Base-by-base conservation (phyloP, 192 early-diverging fungal genomes). In the Geranomyces michiganensis region DNA sequence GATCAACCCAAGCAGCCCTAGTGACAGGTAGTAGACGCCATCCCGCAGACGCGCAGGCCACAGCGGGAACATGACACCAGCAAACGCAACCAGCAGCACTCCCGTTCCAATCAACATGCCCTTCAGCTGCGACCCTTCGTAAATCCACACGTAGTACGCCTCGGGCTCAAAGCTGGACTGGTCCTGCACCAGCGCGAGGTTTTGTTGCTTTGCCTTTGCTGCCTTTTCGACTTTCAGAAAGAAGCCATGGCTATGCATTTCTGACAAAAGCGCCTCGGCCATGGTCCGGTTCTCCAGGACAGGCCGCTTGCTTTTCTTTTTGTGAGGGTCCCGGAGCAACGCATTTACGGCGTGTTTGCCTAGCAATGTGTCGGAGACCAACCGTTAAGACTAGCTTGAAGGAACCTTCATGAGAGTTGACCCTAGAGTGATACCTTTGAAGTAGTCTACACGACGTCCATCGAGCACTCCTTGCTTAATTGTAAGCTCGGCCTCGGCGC, bases 31-130 rank as follows among this genome's bases (percentile, higher is more conserved):
- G 88, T 94, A 96, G 17, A 94, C 94, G 70, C 92, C 92, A 55
- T 88, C 76, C 29, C 93, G 81, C 59, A 98, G 81, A 46, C 84
- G 75, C 9, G 85, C 78, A 8, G 96, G 96, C 96, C 96, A 98
- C 29, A 98, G 85, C 32, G 95, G 97, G 86, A 99, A 99, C 89
- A 99, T 90, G 65, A 99, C 97, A 64, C 92, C 95, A 0, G 93
- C 92, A 71, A 99, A 85, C 27, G 93, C 90, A 15, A 93, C 79
- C 3, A 84, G 77, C 45, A 99, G 79, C 26, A 99, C 79, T 24
- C 85, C 91, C 32, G 86, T 83, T 7, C 92, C 95, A 53, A 93
- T 89, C 61, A 96, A 79, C 55, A 90, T 89, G 5, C 85, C 81
- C 78, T 84, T 82, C 65, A 90, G 69, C 82, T 92, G 92, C n/a